Base-by-base conservation (phyloP, 331 rosid species). In the Pyrus hybrid region DNA sequence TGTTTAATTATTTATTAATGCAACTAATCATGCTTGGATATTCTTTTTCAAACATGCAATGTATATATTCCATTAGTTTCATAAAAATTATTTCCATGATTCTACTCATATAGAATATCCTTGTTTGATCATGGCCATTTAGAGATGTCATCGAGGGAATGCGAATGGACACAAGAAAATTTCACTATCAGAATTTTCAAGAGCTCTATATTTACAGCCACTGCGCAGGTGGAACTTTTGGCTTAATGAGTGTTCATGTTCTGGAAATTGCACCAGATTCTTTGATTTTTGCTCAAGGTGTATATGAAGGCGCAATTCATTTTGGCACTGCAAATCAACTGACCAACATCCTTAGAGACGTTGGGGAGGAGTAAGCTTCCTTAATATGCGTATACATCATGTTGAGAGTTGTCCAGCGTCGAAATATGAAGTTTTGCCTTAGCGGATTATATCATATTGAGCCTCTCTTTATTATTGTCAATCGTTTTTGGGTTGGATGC, bases 291-390 rank as follows among this genome's bases (percentile, higher is more conserved):
- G 45, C 87, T 74, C 91, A 88, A 41, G 80, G 79, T 49, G 72
- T 87, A 33, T 83, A 85, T 72, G 75, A 83, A 75, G 82, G 91
- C 63, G 94, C 98, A 67, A 82, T 87, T 57, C 80, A 87, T 72
- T 80, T 91, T 77, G 97, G 96, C 16, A 86, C 87, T 16, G 96
- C 97, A 72, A 93, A 93, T 78, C 97, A 93, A 76, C 84, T 87
- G 30, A 89, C 96, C 20, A 91, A 93, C 77, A 93, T 93, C 68
- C 97, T 91, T 53, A 86, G 98, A 85, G 98, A 93, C 71, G 96
- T 91, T 0, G 94, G 97, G 5, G 97, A 93, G 75, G 97, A 93
- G 98, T 91, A 84, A 82, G 96, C 79, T 67, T 25, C 33, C 22
- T 49, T 18, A 17, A 1, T 33, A 10, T 67, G 18, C 12, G 53